Percentiles rank a stretch among this genome's conserved stretches.
These are phyloP conservation scores for Micractinium sp. DNA, from an alignment of 139 green algal genomes.

Conservation along the genomic window DNA sequence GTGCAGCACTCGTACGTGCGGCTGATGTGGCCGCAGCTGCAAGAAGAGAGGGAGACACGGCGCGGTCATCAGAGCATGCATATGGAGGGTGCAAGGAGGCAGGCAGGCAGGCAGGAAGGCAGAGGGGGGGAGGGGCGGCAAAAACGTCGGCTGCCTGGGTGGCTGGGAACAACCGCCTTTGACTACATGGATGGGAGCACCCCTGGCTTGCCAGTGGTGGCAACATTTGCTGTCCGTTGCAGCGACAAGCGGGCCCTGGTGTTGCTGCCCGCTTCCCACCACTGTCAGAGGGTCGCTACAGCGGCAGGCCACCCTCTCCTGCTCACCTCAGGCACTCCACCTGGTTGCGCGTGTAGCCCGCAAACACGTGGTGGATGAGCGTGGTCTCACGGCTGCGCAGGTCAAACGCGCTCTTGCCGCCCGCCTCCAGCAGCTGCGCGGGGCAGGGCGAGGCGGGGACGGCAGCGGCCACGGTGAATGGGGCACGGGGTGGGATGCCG, in stretches of 20 bases:
- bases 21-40: slow-evolving; percentile 26
- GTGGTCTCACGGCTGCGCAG: slow-evolving; percentile 69
- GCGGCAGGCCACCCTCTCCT: background rate
- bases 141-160: too few species aligned
- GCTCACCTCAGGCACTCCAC: slow-evolving; percentile 44
- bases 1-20: slow-evolving; percentile 34
- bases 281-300: too few species aligned
- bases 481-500: background rate
- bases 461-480: background rate
- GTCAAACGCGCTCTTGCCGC: slow-evolving; percentile 56
- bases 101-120: too few species aligned
- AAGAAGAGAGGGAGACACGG: background rate
- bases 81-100: too few species aligned
- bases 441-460: background rate
- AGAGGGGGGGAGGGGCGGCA: too few species aligned
- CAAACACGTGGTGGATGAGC: slow-evolving; percentile 70
- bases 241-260: too few species aligned
- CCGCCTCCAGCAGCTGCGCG: slow-evolving; percentile 60
- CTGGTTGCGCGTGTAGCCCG: slow-evolving; percentile 67
- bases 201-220: background rate
- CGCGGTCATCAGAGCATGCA: background rate
- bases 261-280: too few species aligned
- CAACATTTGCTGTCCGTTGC: background rate
- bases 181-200: too few species aligned
- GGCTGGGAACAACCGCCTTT: too few species aligned